Evolutionary conservation across 2,329 filamentous ascomycete species (phyloP), one percentile per base, ranked within the genome.

Genomic region (Tolypocladium tundrense): DNA sequence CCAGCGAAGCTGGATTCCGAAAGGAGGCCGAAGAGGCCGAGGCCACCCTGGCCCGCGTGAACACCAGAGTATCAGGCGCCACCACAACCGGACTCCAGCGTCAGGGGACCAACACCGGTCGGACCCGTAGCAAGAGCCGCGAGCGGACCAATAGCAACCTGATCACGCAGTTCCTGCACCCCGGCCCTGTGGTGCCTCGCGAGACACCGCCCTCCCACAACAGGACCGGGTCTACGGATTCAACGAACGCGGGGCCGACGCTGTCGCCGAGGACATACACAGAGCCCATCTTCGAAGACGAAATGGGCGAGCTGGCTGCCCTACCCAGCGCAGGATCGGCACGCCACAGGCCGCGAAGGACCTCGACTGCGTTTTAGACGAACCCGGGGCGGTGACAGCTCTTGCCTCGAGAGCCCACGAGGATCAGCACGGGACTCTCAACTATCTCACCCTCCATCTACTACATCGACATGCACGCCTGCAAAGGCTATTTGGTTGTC

Each of bases 1-100:
- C 82, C 5, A 83, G 79, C 66, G 81, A 85, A 64, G 71, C 79
- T 31, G 77, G 82, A 27, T 78, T 82, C 64, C 73, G 76, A 57
- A 79, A 76, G 59, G 81, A 84, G 65, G 76, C 75, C 3, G 77
- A 78, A 21, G 78, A 79, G 35, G 73, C 73, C 16, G 76, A 78
- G 43, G 70, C 72, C 2, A 67, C 67, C 4, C 65, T 75, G 14
- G 66, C 68, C n/a, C 70, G 72, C 19, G 70, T 72, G n/a, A 67
- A 65, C 50, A 77, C 74, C 13, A 66, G 61, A 9, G 58, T 66
- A 1, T 75, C 75, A 3, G 65, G 68, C 1, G 71, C 65, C 42
- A 35, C 48, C 11, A 56, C 67, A 4, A 64, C 68, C 10, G 70
- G 68, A 13, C 58, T 67, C 37, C 66, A 70, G 53, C 68, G 69